Evolutionary conservation across 106 monocot genomes (phyloP).

Genomic region (Triglochin maritima): DNA sequence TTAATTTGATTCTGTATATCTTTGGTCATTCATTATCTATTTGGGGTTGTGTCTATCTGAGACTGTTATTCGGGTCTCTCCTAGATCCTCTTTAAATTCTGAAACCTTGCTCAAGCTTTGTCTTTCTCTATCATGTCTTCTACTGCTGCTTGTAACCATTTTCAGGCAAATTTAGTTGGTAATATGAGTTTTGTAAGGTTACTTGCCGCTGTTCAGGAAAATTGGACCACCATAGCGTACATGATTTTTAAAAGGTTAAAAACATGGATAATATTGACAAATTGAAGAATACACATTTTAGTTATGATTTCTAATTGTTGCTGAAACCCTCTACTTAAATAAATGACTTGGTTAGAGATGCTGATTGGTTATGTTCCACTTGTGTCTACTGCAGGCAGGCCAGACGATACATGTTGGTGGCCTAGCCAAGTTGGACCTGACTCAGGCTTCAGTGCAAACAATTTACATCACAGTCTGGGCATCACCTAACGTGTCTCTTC

Average conservation of each 20-base stretch:
- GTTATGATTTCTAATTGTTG: background rate
- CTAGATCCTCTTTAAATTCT: too few species aligned
- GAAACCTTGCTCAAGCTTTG: too few species aligned
- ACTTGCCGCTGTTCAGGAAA: too few species aligned
- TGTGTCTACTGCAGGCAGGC: constrained; percentile 42
- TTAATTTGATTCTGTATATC: background rate
- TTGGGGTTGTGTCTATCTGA: too few species aligned
- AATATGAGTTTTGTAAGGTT: too few species aligned
- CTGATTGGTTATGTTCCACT: background rate
- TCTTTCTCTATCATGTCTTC: too few species aligned
- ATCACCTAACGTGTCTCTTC: constrained; percentile 76
- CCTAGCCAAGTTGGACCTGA: constrained; percentile 60
- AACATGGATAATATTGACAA: background rate
- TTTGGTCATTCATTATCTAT: background rate
- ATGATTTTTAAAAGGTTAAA: background rate
- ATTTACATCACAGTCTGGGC: constrained; percentile 84
- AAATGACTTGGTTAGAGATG: background rate
- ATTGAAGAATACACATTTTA: background rate
- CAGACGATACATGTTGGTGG: constrained; percentile 90
- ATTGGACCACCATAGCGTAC: too few species aligned
- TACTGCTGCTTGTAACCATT: too few species aligned
- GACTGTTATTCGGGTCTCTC: too few species aligned
- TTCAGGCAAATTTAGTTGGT: too few species aligned
- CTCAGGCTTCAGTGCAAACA: constrained; percentile 49
- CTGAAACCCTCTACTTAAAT: background rate